These are phyloP conservation scores for Coemansia sp. DNA, from an alignment of 192 early-diverging fungal species.

Conservation along the genomic window DNA sequence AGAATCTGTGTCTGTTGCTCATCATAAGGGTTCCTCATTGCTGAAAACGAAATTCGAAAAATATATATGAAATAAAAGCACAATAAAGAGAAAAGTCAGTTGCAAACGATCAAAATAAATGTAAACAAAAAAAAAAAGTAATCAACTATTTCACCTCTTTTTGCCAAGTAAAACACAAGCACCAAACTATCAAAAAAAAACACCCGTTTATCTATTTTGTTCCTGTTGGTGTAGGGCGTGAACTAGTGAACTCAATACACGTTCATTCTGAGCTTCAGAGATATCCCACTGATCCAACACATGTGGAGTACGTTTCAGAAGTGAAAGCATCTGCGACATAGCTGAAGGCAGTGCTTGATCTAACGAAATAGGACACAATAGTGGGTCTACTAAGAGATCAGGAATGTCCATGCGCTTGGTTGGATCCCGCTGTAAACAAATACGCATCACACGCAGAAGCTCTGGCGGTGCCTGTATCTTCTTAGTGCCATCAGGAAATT, in stretches of 20 bases:
- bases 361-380: constrained; percentile 55
- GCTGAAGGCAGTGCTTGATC: constrained; percentile 37
- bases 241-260: constrained; percentile 23
- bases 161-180: no score
- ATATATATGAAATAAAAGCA: not conserved
- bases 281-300: constrained; percentile 51
- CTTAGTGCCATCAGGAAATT: constrained; percentile 16
- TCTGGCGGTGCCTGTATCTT: constrained; percentile 52
- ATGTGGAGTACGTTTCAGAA: constrained; percentile 39
- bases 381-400: constrained; percentile 63
- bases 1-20: constrained; percentile 56
- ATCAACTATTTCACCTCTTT: not conserved
- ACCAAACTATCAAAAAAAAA: not conserved
- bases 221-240: constrained; percentile 29
- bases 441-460: constrained; percentile 62
- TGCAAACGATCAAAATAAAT: not conserved
- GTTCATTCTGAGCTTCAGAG: constrained; percentile 43
- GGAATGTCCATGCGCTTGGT: constrained; percentile 67
- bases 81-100: constrained; percentile 1
- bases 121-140: not conserved
- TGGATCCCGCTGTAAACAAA: constrained; percentile 69
- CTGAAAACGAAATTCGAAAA: not conserved
- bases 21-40: constrained; percentile 54
- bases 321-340: constrained; percentile 43
- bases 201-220: constrained; percentile 5